A percentile compares a stretch with the other conserved stretches of the same genome.
Conservation (phyloP, 768 basidiomycete genomes). For the Kwoniella heveanensis region DNA sequence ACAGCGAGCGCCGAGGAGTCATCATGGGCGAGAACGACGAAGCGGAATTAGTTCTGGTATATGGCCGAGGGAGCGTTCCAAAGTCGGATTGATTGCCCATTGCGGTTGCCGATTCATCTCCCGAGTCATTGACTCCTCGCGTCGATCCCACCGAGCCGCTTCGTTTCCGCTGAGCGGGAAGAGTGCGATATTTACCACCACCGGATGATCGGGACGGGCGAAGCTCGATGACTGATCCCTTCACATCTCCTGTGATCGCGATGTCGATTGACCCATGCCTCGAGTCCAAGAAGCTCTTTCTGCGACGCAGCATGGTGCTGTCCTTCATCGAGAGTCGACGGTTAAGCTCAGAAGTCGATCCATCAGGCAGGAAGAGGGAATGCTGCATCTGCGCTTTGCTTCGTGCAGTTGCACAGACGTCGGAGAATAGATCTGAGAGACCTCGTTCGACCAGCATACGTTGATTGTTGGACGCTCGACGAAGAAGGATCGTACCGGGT, state of each 20-base stretch:
- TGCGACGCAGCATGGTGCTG: conserved; percentile 40
- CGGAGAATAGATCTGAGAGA: conserved; percentile 78
- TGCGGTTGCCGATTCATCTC: conserved; percentile 33
- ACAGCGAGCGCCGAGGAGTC: conserved; percentile 16
- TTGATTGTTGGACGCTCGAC: conserved; percentile 41
- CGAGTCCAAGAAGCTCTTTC: conserved; percentile 48
- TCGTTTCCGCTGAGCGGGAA: conserved; percentile 1
- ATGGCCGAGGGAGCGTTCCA: conserved; percentile 32
- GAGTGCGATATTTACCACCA: conserved; percentile 12
- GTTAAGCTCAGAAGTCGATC: conserved; percentile 19
- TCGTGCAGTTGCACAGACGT: conserved; percentile 69
- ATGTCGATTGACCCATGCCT: conserved; percentile 29
- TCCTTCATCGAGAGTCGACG: conserved; percentile 39
- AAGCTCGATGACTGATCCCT: conserved; percentile 39
- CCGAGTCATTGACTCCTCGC: conserved; percentile 3
- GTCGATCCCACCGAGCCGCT: conserved; percentile 14
- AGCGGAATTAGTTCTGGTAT: conserved; percentile 11
- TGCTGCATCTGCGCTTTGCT: conserved; percentile 54
- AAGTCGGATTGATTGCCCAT: conserved; percentile 34
- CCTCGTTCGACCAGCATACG: conserved; percentile 63
- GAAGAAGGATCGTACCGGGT: conserved; percentile 38
- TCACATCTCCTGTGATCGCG: conserved; percentile 41
- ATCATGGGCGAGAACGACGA: conserved; percentile 15
- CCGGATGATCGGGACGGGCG: conserved; percentile 22
- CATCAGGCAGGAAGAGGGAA: conserved; percentile 40